phyloP scores from a whole-genome alignment of 257 asterid species.

The Scutellaria barbata region DNA sequence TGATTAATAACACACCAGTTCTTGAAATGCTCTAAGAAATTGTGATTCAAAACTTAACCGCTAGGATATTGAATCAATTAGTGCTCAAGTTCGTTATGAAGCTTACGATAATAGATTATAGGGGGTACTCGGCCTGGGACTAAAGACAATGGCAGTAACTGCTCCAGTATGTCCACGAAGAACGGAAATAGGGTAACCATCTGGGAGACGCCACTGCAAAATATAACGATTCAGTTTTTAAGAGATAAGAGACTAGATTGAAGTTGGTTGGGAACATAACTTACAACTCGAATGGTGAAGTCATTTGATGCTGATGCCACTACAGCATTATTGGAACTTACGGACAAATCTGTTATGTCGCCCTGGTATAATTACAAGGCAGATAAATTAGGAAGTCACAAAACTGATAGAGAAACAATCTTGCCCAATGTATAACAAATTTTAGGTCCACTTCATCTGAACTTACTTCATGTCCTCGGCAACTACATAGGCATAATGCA shows the following conservation, averaged over 20 bases:
- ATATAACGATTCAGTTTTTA: conserved; percentile 38
- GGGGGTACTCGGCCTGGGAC: conserved; percentile 68
- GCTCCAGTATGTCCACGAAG: conserved; percentile 94
- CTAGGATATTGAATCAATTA: conserved; percentile 22
- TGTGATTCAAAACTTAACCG: conserved; percentile 17
- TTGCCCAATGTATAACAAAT: conserved; percentile 17
- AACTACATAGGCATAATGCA: conserved; percentile 92
- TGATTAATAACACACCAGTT: conserved; percentile 24
- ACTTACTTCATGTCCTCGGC: conserved; percentile 98
- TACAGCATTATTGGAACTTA: conserved; percentile 79
- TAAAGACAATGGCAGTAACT: conserved; percentile 95
- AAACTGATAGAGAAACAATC: conserved; percentile 18
- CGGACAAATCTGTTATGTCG: conserved; percentile 94
- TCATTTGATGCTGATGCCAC: conserved; percentile 99
- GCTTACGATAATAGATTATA: conserved; percentile 95
- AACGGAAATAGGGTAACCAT: conserved; percentile 90
- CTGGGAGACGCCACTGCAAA: conserved; percentile 95
- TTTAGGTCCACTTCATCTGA: conserved; percentile 24
- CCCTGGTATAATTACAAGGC: conserved; percentile 59
- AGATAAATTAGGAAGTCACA: conserved; percentile 14
- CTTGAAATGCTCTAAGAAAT: conserved; percentile 15
- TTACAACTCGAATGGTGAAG: conserved; percentile 93
- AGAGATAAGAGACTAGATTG: conserved; percentile 39
- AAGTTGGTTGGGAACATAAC: conserved; percentile 44
- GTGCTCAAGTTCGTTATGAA: conserved; percentile 32